Evolutionary conservation across 345 rosid species (phyloP), one percentile per base, ranked within the genome.

Genomic region (Capsella bursapastoris): DNA sequence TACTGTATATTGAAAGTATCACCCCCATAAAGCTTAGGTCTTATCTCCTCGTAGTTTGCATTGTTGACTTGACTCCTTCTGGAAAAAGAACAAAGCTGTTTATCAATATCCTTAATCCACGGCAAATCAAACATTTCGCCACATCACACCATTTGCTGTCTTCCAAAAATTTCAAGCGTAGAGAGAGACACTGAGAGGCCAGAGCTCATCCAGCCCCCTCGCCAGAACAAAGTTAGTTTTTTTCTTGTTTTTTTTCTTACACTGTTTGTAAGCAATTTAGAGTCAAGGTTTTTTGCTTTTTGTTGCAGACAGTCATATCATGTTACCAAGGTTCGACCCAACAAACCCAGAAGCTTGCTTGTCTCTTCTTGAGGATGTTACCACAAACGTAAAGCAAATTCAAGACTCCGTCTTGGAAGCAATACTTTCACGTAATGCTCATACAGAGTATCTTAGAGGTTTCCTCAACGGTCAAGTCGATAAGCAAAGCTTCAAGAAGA

Each of bases 321-420:
- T 88, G 95, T 80, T 90, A 74, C 90, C 84, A n/a, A 79, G 62
- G 64, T 86, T 27, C 66, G 96, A 93, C 66, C 92, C 85, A 16
- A 76, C 80, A 28, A 86, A 88, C 81, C 72, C 47, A 3, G 82
- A 90, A 81, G 85, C 85, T 93, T 91, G 16, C 27, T 0, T 90
- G 67, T 75, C 83, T 75, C 57, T 87, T 50, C 78, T 90, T 48
- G 92, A 93, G 73, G 88, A 89, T 71, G 80, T 89, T 53, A 89
- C 98, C 4, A 57, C 64, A 45, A 83, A 89, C 71, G 96, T 79
- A 25, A 22, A 63, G 71, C 85, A 82, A 67, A 78, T 85, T 41
- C 98, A 90, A 70, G 80, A 79, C 1, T 78, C 82, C 49, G 86
- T 85, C 8, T 76, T 93, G 34, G 75, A 73, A 52, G 79, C 84